A percentile compares a stretch with the other conserved stretches of the same genome.
Evolutionary conservation across 495 filamentous ascomycete genomes (phyloP).

Genomic region (Barbatosphaeria neglecta): DNA sequence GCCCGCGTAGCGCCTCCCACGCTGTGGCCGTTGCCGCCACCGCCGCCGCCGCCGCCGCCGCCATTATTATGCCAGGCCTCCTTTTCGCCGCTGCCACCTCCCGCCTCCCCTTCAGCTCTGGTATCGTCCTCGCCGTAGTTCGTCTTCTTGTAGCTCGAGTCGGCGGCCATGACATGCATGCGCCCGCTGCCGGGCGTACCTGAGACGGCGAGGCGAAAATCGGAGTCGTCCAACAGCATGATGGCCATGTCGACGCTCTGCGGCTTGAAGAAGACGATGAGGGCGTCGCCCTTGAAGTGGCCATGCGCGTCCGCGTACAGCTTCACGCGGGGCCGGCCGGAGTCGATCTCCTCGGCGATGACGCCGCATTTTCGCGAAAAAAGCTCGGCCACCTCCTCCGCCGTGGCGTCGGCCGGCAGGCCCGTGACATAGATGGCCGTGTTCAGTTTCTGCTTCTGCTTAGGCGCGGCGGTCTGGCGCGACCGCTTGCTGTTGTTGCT

Average conservation of each 20-base stretch:
- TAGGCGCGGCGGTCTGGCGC: slow-evolving; percentile 27
- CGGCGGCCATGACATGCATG: slow-evolving; percentile 77
- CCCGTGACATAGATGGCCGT: slow-evolving; percentile 84
- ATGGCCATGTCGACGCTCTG: slow-evolving; percentile 85
- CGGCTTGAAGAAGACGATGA: slow-evolving; percentile 88
- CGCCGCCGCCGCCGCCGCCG: slow-evolving; percentile 11
- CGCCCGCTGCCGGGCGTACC: slow-evolving; percentile 35
- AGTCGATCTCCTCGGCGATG: slow-evolving; percentile 88
- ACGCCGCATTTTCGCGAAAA: slow-evolving; percentile 84
- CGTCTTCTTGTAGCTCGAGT: slow-evolving; percentile 75
- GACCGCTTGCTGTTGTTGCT: slow-evolving; percentile 16
- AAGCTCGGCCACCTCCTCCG: slow-evolving; percentile 67
- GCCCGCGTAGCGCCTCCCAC: slow-evolving; percentile 29
- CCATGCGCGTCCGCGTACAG: slow-evolving; percentile 78
- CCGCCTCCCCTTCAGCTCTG: slow-evolving; percentile 7
- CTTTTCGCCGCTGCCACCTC: slow-evolving; percentile 9
- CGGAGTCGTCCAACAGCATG: slow-evolving; percentile 80
- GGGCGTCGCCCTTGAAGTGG: slow-evolving; percentile 82
- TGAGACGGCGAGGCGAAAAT: slow-evolving; percentile 56
- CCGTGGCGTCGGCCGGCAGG: slow-evolving; percentile 63
- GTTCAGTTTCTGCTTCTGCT: slow-evolving; percentile 72
- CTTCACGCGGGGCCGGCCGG: slow-evolving; percentile 75
- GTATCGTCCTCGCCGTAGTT: slow-evolving; percentile 26
- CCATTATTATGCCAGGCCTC: too few species aligned
- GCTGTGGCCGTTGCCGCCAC: slow-evolving; percentile 27